Conservation (phyloP, 495 filamentous ascomycete species). For the Podospora australis region DNA sequence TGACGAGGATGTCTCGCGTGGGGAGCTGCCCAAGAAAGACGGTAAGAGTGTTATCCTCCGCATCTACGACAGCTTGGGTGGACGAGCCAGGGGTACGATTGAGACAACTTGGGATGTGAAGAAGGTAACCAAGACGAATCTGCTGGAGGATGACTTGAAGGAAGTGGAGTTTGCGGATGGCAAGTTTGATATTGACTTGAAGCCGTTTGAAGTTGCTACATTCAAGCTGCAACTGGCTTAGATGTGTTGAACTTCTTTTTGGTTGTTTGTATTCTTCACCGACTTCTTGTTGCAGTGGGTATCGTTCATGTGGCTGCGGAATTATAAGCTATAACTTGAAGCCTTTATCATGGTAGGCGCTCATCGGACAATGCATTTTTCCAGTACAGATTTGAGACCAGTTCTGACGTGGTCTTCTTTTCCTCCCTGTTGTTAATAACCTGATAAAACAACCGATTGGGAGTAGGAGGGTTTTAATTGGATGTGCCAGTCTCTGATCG, state of each 20-base stretch:
- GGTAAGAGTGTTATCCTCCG: slow-evolving; percentile 76
- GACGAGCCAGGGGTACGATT: slow-evolving; percentile 61
- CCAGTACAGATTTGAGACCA: too few relatives aligned
- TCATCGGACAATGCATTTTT: too few relatives aligned
- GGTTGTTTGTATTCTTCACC: neutral
- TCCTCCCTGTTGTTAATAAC: too few relatives aligned
- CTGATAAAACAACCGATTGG: too few relatives aligned
- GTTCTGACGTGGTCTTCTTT: too few relatives aligned
- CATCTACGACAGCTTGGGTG: slow-evolving; percentile 89
- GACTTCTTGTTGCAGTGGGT: too few relatives aligned
- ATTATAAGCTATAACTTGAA: too few relatives aligned
- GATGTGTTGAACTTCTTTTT: neutral
- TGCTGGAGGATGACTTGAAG: slow-evolving; percentile 65
- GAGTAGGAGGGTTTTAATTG: too few relatives aligned
- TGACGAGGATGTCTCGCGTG: slow-evolving; percentile 76
- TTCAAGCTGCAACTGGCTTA: slow-evolving; percentile 63
- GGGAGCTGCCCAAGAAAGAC: slow-evolving; percentile 58
- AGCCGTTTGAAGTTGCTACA: slow-evolving; percentile 87
- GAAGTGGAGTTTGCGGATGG: slow-evolving; percentile 47
- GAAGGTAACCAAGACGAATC: slow-evolving; percentile 73
- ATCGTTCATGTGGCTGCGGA: too few relatives aligned
- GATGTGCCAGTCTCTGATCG: too few relatives aligned
- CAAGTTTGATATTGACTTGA: slow-evolving; percentile 57
- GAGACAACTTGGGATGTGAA: slow-evolving; percentile 60
- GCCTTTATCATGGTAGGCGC: too few relatives aligned